Evolutionary conservation across 306 rosid species (phyloP), one percentile per base, ranked within the genome.

Genomic region (Cucumis sativus): DNA sequence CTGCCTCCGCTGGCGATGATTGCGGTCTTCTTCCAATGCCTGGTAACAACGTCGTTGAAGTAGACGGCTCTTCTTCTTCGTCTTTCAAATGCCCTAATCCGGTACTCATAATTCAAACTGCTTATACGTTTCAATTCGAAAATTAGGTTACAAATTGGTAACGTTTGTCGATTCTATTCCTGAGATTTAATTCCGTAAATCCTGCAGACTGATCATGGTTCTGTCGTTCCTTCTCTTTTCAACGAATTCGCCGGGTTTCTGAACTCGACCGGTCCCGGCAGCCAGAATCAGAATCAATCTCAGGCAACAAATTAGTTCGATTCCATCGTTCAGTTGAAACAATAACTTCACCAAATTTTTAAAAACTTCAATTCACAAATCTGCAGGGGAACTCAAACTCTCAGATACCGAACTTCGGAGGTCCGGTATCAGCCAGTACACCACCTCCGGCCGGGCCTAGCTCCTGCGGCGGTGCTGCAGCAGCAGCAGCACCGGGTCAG

Each of bases 241-340:
- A 83, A 88, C 79, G 89, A 86, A 8, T 88, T 87, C 80, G 6
- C 87, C 21, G 91, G 91, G 78, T 84, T 86, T 49, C 78, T 85
- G 28, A 89, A 87, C 16, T 79, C 74, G 21, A 12, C 76, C 1
- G 57, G 79, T 35, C 7, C 76, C 1, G 43, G 69, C 51, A 33
- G 37, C 64, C 84, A 47, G 0, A 41, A 21, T 40, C 75, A 23
- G 8, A 81, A 83, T 57, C 90, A 85, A 54, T 87, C 90, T 69
- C 91, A 87, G 88, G 93, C 83, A 60, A 12, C 21, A 41, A 40
- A 4, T 0, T 0, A 52, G 20, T 82, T 75, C 79, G 12, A 15
- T 65, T 65, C 51, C 7, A 65, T 37, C 72, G 49, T 18, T 5
- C 9, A 67, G 0, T 60, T 45, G 15, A 45, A 76, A 2, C 6